Evolutionary conservation across 2,329 filamentous ascomycete species (phyloP).

Genomic region (Pseudogymnoascus sp.): DNA sequence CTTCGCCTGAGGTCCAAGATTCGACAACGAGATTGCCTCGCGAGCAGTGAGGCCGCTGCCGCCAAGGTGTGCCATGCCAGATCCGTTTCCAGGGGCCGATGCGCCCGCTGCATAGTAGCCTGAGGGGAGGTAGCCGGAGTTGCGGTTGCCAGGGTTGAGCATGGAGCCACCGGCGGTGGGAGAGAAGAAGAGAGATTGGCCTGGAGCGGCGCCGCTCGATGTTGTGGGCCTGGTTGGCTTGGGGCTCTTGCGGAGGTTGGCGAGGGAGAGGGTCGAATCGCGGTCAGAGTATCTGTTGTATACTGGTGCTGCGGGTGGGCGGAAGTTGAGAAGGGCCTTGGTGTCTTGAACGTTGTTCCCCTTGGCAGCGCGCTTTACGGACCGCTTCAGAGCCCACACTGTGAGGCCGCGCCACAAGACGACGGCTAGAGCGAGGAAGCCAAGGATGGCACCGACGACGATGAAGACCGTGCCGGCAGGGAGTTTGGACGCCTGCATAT

Average conservation of each 20-base stretch:
- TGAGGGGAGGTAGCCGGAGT: conserved; percentile 77
- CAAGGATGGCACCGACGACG: conserved; percentile 80
- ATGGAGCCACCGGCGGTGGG: conserved; percentile 68
- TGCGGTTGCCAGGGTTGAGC: conserved; percentile 52
- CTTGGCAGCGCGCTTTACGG: conserved; percentile 78
- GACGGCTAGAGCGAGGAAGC: conserved; percentile 73
- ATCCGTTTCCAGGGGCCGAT: conserved; percentile 30
- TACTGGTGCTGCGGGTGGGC: conserved; percentile 50
- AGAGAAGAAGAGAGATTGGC: conserved; percentile 72
- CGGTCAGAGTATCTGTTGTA: conserved; percentile 58
- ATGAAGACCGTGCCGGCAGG: conserved; percentile 97
- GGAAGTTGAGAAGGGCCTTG: conserved; percentile 54
- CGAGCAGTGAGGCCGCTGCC: conserved; percentile 27
- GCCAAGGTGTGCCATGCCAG: conserved; percentile 33
- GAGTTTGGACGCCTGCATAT: conserved; percentile 78
- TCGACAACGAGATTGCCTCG: conserved; percentile 53
- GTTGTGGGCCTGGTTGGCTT: conserved; percentile 32
- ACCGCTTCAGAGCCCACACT: conserved; percentile 85
- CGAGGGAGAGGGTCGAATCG: conserved; percentile 28
- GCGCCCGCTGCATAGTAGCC: conserved; percentile 78
- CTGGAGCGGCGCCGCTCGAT: conserved; percentile 25
- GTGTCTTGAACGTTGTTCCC: conserved; percentile 64
- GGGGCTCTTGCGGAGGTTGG: conserved; percentile 27
- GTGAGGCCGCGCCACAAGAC: conserved; percentile 83
- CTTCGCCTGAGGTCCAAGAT: conserved; percentile 48